Evolutionary conservation across 2,329 filamentous ascomycete genomes (phyloP).

Genomic region (Alternaria longipes): DNA sequence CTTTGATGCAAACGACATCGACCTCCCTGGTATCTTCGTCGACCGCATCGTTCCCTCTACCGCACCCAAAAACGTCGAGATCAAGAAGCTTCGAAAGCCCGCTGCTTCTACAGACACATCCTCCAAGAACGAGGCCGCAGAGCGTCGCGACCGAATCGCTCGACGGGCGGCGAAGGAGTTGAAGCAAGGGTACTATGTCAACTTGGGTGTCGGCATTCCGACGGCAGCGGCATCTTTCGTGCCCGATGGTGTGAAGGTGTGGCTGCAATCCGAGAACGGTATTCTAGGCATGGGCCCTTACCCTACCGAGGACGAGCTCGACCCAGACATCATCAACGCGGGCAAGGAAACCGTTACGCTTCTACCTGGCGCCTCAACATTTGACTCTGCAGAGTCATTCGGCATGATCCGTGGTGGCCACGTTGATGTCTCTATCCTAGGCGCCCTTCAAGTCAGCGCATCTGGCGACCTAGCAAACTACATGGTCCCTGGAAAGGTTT

Average conservation of each 20-base stretch:
- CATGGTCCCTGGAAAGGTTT: slow-evolving; percentile 85
- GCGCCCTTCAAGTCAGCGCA: slow-evolving; percentile 86
- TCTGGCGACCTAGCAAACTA: slow-evolving; percentile 87
- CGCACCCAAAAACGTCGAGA: slow-evolving; percentile 78
- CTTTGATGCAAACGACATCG: slow-evolving; percentile 82
- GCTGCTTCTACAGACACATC: slow-evolving; percentile 29
- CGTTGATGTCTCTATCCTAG: slow-evolving; percentile 87
- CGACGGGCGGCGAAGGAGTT: slow-evolving; percentile 87
- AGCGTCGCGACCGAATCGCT: slow-evolving; percentile 77
- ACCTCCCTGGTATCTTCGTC: slow-evolving; percentile 91
- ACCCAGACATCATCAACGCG: slow-evolving; percentile 89
- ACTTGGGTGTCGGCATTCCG: slow-evolving; percentile 91
- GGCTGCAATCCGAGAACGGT: slow-evolving; percentile 65
- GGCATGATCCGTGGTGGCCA: slow-evolving; percentile 91
- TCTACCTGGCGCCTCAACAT: slow-evolving; percentile 78
- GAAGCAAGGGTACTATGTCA: slow-evolving; percentile 94
- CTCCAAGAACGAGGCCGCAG: slow-evolving; percentile 14
- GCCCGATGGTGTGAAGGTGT: slow-evolving; percentile 62
- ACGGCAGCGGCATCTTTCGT: slow-evolving; percentile 89
- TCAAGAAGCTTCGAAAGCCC: slow-evolving; percentile 45
- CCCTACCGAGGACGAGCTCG: slow-evolving; percentile 71
- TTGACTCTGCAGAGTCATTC: slow-evolving; percentile 88
- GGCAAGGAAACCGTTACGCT: slow-evolving; percentile 94
- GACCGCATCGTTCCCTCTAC: slow-evolving; percentile 87
- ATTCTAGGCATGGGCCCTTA: slow-evolving; percentile 58